Base-by-base conservation (phyloP, 169 alveolate genomes). In the Sarcocystis neurona region DNA sequence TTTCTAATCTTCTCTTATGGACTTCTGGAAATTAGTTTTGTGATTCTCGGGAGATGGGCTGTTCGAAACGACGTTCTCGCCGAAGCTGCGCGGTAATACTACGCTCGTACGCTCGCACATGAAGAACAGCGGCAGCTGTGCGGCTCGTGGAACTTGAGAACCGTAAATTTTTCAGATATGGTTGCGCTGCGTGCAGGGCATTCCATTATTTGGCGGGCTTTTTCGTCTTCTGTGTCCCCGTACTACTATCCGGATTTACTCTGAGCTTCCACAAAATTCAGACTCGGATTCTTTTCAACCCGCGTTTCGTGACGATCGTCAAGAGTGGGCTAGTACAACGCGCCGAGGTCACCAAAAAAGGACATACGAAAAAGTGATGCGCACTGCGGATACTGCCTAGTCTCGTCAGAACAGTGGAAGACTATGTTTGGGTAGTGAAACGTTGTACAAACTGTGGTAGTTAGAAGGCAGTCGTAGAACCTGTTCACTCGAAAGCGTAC, bases 301-400 rank as follows among this genome's bases (percentile, higher is more conserved):
- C 91, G 50, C 75, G 77, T 63, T 87, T 87, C 63, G 91, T 87
- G 32, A 75, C 91, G 27, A 87, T 87, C 18, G 91, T 87, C 34
- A 87, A 87, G 58, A 87, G 91, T 66, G 91, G 91, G 37, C 84
- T 87, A 8, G 91, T 87, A 75, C 91, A 87, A 84, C 87, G 91
- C 12, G 91, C 82, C 37, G 87, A 87, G 48, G 88, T 87, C 58
- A 75, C 58, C 48, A 87, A 87, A 41, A 87, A 75, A 50, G 91
- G 91, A 58, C 91, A 75, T 20, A 79, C 68, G 68, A 78, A 84
- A 44, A 84, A 79, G 48, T 84, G 80, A 84, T n/a, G n/a, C n/a
- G n/a, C n/a, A n/a, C n/a, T n/a, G n/a, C n/a, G n/a, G n/a, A n/a
- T n/a, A n/a, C n/a, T n/a, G n/a, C n/a, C n/a, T n/a, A n/a, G n/a